Base-by-base conservation (phyloP, 2,329 filamentous ascomycete species). In the Hortaea werneckii region DNA sequence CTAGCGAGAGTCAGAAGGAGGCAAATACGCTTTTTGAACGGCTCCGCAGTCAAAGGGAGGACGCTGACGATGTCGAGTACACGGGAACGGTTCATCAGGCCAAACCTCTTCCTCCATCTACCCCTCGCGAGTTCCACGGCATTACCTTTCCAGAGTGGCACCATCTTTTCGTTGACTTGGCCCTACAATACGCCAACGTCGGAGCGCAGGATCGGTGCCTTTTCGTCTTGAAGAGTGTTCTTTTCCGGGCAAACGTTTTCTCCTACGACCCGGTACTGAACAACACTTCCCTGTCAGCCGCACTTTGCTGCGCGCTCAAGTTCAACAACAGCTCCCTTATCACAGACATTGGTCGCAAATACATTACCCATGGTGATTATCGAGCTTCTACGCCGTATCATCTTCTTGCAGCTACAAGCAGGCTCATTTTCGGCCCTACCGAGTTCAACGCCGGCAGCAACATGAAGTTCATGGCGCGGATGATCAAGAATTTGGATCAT, bases 401-500 rank as follows among this genome's bases (percentile, higher is more conserved):
- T 32, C 77, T 95, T 58, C 94, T 90, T 62, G 78, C 83, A 29
- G 77, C 83, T 20, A 71, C 92, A n/a, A 85, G 85, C 46, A 78
- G 84, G 12, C 71, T 94, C 6, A 86, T 80, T 58, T 80, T 86
- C 43, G 82, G 85, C 10, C 73, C 79, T 34, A 77, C 80, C 29
- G 86, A 83, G 72, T 95, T 90, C 65, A 83, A 83, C 43, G 83
- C 83, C 2, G 85, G 86, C 0, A 82, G 87, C 0, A 82, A 83
- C 13, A 88, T 95, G 65, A 96, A 96, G 63, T 94, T 86, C 60
- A 81, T 96, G 58, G 74, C 95, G 47, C 82, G 92, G 4, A 87
- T 94, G 66, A 86, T 98, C 66, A 94, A 94, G 64, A 80, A 81
- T 3, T 85, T 94, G 70, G 92, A 98, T 64, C 83, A 77, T 51